Base-by-base conservation (phyloP, 352 stramenopile genomes). In the Phytophthora sojae region DNA sequence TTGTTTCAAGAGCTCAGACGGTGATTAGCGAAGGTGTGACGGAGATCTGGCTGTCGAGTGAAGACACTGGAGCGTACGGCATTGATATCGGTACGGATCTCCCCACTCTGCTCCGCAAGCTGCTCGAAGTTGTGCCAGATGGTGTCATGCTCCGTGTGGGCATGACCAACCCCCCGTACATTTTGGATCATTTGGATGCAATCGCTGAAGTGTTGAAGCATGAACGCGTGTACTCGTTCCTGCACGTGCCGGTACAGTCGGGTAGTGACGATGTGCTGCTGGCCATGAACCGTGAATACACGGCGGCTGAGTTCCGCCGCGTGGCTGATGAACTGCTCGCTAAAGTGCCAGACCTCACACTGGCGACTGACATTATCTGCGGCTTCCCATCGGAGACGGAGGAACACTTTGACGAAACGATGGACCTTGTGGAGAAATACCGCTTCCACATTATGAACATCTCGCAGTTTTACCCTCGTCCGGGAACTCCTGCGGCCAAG, bases 91-190 rank as follows among this genome's bases (percentile, higher is more conserved):
- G 77, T 17, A 97, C 86, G 4, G 86, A 93, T 67, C 58, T 98
- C 29, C 80, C 81, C 1, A 83, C 80, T 17, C 75, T 98, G 0
- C 60, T 98, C 59, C 64, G 70, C 15, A 75, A 75, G 23, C 37
- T 98, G n/a, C 57, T 95, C 26, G 66, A 86, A 29, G 77, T 96
- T 47, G 64, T 93, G 32, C 85, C 88, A 0, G 77, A 83, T 12
- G 80, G 85, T 11, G 81, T 93, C n/a, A 98, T 98, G 92, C 74
- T 98, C 4, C 84, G 92, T 37, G 80, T 98, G 15, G 94, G 94
- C 21, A 98, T 98, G 94, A 98, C 93, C 15, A 98, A 98, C 65
- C 94, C 94, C 49, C 94, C 94, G 45, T 98, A 93, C 75, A 98
- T 98, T 51, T 61, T 97, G 25, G 76, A 94, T 54, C 91, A 98